Evolutionary conservation across 163 green algal species (phyloP), one percentile per base, ranked within the genome.

Genomic region (Scenedesmus sp.): DNA sequence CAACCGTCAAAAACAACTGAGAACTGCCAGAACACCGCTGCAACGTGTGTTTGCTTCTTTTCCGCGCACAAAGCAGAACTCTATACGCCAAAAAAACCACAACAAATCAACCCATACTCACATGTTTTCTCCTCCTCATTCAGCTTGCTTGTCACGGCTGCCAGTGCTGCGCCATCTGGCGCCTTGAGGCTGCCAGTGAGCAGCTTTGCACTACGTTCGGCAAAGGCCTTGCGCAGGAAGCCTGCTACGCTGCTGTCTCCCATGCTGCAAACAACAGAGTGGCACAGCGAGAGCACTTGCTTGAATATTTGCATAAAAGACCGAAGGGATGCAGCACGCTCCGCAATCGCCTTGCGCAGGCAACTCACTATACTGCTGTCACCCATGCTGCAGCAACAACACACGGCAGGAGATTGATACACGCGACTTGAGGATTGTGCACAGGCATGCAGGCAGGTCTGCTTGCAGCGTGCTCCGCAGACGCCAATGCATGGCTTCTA

Each of bases 191-290:
- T 89, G 85, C 66, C 85, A 20, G 55, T 84, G 8, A 93, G 90
- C 20, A 93, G 76, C 26, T 70, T 54, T 9, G 85, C 79, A 79
- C 82, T 88, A 60, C 90, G 90, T 66, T 93, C 52, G 16, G 56
- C 79, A 55, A 93, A 93, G 6, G 85, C 86, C 16, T 87, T 82
- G 20, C 90, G 90, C 60, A 93, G 77, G 76, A 91, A 92, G n/a
- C 26, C 70, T 16, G 90, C 83, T 56, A 92, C 55, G 9, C 54
- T 77, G 15, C 54, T 76, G 59, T 88, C 89, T 13, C 12, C 15
- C 81, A 84, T 84, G 23, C 79, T 92, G 79, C 60, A 56, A 4
- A 26, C 2, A 4, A 26, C 2, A 52, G 52, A 60, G 34, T 16
- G 46, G 46, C 13, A 57, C 52, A 57, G 79, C 79, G 46, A 60